Conservation (phyloP, 2,329 filamentous ascomycete genomes). For the Tolypocladium endophyticum region DNA sequence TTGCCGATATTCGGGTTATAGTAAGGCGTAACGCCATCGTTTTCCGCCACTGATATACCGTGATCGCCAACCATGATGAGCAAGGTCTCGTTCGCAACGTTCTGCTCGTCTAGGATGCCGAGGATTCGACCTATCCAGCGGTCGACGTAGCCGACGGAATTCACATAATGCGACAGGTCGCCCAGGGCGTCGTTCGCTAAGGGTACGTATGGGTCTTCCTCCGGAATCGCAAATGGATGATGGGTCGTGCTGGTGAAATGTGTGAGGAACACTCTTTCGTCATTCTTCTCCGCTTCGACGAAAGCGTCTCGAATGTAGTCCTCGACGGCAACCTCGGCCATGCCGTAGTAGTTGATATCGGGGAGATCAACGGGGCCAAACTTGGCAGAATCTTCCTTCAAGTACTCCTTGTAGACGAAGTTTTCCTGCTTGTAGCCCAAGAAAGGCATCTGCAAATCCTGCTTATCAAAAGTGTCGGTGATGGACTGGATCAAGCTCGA, state of each 20-base stretch:
- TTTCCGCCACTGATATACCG: constrained; percentile 22
- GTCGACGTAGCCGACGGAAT: constrained; percentile 21
- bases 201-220: constrained; percentile 14
- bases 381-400: constrained; percentile 15
- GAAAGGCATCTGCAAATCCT: constrained; percentile 16
- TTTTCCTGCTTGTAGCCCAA: constrained; percentile 18
- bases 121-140: constrained; percentile 20
- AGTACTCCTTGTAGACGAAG: constrained; percentile 17
- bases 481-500: constrained; percentile 22
- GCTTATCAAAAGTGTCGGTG: constrained; percentile 22
- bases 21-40: constrained; percentile 19
- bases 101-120: constrained; percentile 17
- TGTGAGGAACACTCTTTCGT: constrained; percentile 22
- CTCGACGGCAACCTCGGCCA: constrained; percentile 18
- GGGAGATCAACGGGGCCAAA: constrained; percentile 16
- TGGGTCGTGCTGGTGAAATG: constrained; percentile 25
- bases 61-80: constrained; percentile 22
- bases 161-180: constrained; percentile 21
- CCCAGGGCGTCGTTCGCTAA: constrained; percentile 13
- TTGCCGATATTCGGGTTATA: constrained; percentile 22
- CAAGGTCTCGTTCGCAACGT: constrained; percentile 20
- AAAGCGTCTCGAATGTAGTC: constrained; percentile 22
- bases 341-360: constrained; percentile 24
- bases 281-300: constrained; percentile 13
- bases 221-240: constrained; percentile 21